Percentiles rank a stretch among this genome's conserved stretches.
phyloP scores from a whole-genome alignment of 2,329 filamentous ascomycete genomes.

The Cercospora sp. region DNA sequence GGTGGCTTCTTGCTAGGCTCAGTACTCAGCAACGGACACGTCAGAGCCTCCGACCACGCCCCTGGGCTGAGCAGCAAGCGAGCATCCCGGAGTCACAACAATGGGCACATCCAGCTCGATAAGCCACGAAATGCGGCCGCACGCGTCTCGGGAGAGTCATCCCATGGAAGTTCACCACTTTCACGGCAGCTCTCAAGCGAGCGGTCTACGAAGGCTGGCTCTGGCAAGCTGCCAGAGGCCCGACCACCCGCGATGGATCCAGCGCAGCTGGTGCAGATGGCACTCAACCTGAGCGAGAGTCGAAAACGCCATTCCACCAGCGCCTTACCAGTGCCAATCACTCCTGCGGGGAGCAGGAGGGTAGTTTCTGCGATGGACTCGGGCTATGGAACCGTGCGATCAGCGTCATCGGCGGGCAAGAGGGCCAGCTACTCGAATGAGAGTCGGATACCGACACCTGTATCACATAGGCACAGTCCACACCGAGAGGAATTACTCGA shows the following conservation, averaged over 20 bases:
- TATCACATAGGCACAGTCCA: slow-evolving; percentile 18
- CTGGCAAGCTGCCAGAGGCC: slow-evolving; percentile 8
- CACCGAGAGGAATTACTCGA: slow-evolving; percentile 13
- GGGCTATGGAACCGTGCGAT: slow-evolving; percentile 32
- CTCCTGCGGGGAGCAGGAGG: slow-evolving; percentile 53
- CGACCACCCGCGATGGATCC: slow-evolving; percentile 67
- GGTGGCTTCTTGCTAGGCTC: slow-evolving; percentile 45
- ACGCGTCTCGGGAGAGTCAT: slow-evolving; percentile 33
- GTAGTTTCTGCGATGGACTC: slow-evolving; percentile 46
- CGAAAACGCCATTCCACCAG: slow-evolving; percentile 63
- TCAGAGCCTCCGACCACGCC: slow-evolving; percentile 6
- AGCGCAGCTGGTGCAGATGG: slow-evolving; percentile 89
- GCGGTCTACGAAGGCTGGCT: slow-evolving; percentile 5
- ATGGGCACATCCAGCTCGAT: slow-evolving; percentile 26
- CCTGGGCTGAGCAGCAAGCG: slow-evolving; percentile 27
- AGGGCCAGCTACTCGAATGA: slow-evolving; percentile 20
- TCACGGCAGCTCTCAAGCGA: slow-evolving; percentile 31
- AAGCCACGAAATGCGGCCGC: slow-evolving; percentile 21
- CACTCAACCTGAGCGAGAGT: slow-evolving; percentile 82
- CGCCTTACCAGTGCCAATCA: slow-evolving; percentile 54
- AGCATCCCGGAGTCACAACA: slow-evolving; percentile 15
- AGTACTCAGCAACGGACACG: slow-evolving; percentile 30
- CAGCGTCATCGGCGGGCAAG: slow-evolving; percentile 57
- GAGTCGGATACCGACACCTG: slow-evolving; percentile 13
- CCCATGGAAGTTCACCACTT: slow-evolving; percentile 34